phyloP scores from a whole-genome alignment of 805 yeast genomes.

The Candida ascalaphidarum region DNA sequence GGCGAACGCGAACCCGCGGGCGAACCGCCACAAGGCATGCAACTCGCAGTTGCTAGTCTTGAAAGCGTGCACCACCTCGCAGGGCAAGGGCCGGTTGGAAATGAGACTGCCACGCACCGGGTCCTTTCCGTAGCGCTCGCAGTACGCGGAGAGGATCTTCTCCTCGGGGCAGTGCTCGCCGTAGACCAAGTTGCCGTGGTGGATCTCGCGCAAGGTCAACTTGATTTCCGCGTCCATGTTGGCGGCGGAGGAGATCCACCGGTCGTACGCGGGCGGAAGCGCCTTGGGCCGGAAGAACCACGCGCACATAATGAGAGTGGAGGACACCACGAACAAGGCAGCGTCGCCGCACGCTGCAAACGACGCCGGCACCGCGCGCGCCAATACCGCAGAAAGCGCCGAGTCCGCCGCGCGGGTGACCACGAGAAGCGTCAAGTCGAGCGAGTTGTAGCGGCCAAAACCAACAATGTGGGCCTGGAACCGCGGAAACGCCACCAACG shows the following conservation, averaged over 20 bases:
- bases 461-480: slow-evolving; percentile 22
- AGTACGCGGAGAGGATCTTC: slow-evolving; percentile 21
- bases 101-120: slow-evolving; percentile 19
- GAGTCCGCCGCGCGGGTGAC: slow-evolving; percentile 30
- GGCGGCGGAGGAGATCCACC: slow-evolving; percentile 44
- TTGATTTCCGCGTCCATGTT: slow-evolving; percentile 35
- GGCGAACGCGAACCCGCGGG: slow-evolving; percentile 33
- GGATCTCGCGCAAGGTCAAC: slow-evolving; percentile 20
- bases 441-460: slow-evolving; percentile 21
- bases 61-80: slow-evolving; percentile 34
- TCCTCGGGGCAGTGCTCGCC: slow-evolving; percentile 21
- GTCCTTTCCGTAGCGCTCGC: slow-evolving; percentile 24
- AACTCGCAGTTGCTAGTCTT: slow-evolving; percentile 31
- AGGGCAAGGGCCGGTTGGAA: slow-evolving; percentile 24
- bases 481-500: slow-evolving; percentile 18
- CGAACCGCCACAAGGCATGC: slow-evolving; percentile 38
- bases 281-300: slow-evolving; percentile 32
- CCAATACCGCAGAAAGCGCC: slow-evolving; percentile 12
- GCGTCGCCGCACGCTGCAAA: slow-evolving; percentile 16
- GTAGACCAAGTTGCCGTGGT: slow-evolving; percentile 21
- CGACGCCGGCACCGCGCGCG: slow-evolving; percentile 2
- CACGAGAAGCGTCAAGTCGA: slow-evolving; percentile 28
- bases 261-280: slow-evolving; percentile 35
- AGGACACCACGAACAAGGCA: slow-evolving; percentile 16
- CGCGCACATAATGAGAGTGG: slow-evolving; percentile 25